Evolutionary conservation across 2,329 filamentous ascomycete species (phyloP).

Genomic region (Didymosphaeria variabile): DNA sequence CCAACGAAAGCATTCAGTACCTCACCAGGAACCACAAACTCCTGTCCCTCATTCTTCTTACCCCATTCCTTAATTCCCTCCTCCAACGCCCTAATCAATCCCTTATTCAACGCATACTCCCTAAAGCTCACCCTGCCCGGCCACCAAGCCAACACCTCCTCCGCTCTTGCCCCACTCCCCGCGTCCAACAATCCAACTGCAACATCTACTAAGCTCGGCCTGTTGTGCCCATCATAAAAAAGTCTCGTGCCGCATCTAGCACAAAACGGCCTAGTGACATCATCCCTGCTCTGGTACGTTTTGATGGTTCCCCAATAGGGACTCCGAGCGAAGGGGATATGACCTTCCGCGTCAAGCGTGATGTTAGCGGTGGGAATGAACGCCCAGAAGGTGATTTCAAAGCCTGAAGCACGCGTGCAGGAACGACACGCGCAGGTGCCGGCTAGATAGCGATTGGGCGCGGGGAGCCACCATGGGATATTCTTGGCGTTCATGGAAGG

Average conservation of each 20-base stretch:
- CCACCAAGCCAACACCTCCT: slow-evolving; percentile 55
- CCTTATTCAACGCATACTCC: slow-evolving; percentile 47
- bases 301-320: slow-evolving; percentile 52
- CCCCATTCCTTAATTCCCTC: slow-evolving; percentile 38
- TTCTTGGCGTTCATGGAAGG: slow-evolving; percentile 26
- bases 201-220: slow-evolving; percentile 55
- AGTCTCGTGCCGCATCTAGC: slow-evolving; percentile 56
- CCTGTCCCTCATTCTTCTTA: slow-evolving; percentile 16
- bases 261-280: slow-evolving; percentile 60
- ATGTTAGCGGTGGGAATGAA: slow-evolving; percentile 53
- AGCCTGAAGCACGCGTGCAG: slow-evolving; percentile 55
- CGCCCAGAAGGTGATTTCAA: slow-evolving; percentile 59
- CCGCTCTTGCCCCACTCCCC: slow-evolving; percentile 56
- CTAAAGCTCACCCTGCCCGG: slow-evolving; percentile 44
- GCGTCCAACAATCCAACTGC: slow-evolving; percentile 57
- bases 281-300: slow-evolving; percentile 54
- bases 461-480: slow-evolving; percentile 41
- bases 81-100: slow-evolving; percentile 50
- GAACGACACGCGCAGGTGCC: slow-evolving; percentile 58
- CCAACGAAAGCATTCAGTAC: neutral
- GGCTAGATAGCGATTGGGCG: slow-evolving; percentile 50
- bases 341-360: slow-evolving; percentile 41
- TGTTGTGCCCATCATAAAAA: slow-evolving; percentile 56
- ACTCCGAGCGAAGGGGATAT: slow-evolving; percentile 21
- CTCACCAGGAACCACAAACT: slow-evolving; percentile 16